These are phyloP conservation scores for Pleurotus eryngii DNA, from an alignment of 768 basidiomycete genomes.

Conservation along the genomic window DNA sequence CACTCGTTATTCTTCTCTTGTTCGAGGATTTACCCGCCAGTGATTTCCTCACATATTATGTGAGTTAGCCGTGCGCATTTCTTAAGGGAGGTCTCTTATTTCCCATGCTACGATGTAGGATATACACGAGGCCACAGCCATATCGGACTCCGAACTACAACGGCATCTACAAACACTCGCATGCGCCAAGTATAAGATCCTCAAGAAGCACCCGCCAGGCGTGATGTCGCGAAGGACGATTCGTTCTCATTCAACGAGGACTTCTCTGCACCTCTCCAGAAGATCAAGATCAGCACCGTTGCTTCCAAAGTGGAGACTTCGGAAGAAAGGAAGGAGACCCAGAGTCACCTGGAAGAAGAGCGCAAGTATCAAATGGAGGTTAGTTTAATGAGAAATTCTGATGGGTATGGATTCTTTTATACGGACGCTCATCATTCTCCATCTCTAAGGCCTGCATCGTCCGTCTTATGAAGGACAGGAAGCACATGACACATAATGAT, in stretches of 20 bases:
- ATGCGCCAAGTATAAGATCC: slow-evolving; percentile 88
- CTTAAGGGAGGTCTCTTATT: background rate
- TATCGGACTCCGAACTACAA: slow-evolving; percentile 75
- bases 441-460: slow-evolving; percentile 88
- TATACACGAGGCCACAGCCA: slow-evolving; percentile 70
- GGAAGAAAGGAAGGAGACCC: slow-evolving; percentile 89
- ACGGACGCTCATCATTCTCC: background rate
- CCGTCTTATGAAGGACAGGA: slow-evolving; percentile 95
- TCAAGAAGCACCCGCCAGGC: slow-evolving; percentile 86
- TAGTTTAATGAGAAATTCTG: slow-evolving; percentile 17
- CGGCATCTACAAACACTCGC: slow-evolving; percentile 96
- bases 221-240: slow-evolving; percentile 75
- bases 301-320: slow-evolving; percentile 82
- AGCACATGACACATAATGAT: slow-evolving; percentile 84
- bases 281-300: slow-evolving; percentile 91
- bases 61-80: slow-evolving; percentile 27
- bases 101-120: slow-evolving; percentile 51
- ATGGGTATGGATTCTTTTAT: background rate
- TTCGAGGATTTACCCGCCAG: slow-evolving; percentile 73
- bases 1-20: slow-evolving; percentile 80
- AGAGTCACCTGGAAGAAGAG: slow-evolving; percentile 88
- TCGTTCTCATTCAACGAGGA: slow-evolving; percentile 85
- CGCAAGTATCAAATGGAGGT: slow-evolving; percentile 88
- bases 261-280: slow-evolving; percentile 79
- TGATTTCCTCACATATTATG: slow-evolving; percentile 75